phyloP scores from a whole-genome alignment of 306 rosid genomes.

The Gillenia trifoliata region DNA sequence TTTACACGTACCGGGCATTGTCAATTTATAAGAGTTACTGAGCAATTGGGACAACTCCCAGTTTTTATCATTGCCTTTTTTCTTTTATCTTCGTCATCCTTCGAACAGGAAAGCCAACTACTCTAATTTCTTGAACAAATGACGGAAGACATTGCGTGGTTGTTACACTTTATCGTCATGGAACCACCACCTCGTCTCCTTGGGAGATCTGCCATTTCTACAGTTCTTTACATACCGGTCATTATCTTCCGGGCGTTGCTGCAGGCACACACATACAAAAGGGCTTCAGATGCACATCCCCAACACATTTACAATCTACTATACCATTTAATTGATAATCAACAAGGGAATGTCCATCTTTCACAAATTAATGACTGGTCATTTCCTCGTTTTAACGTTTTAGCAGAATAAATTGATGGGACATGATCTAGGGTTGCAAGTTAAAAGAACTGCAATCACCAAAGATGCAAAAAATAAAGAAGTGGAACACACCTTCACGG shows the following conservation, averaged over 20 bases:
- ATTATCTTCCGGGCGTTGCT: slow-evolving; percentile 99
- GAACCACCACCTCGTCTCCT: slow-evolving; percentile 99
- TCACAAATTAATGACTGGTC: background rate
- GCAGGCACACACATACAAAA: slow-evolving; percentile 38
- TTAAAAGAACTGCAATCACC: slow-evolving; percentile 8
- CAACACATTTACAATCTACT: background rate
- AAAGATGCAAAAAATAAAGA: background rate
- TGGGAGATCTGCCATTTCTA: slow-evolving; percentile 96
- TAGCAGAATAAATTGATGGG: background rate
- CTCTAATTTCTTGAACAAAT: slow-evolving; percentile 41
- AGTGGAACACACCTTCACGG: slow-evolving; percentile 65
- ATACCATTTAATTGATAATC: background rate
- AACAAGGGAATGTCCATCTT: background rate
- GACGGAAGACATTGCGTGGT: slow-evolving; percentile 14
- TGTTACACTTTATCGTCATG: slow-evolving; percentile 93
- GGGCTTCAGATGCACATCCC: background rate
- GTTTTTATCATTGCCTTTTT: slow-evolving; percentile 36
- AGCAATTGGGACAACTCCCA: slow-evolving; percentile 40
- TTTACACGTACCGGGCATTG: slow-evolving; percentile 66
- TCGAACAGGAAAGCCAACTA: slow-evolving; percentile 47
- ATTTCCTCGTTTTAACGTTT: background rate
- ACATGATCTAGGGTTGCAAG: background rate
- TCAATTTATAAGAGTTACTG: slow-evolving; percentile 63
- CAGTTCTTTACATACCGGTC: slow-evolving; percentile 99
- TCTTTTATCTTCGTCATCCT: slow-evolving; percentile 39